These are phyloP conservation scores for Auricularia sp. DNA, from an alignment of 768 basidiomycete genomes.

Conservation along the genomic window DNA sequence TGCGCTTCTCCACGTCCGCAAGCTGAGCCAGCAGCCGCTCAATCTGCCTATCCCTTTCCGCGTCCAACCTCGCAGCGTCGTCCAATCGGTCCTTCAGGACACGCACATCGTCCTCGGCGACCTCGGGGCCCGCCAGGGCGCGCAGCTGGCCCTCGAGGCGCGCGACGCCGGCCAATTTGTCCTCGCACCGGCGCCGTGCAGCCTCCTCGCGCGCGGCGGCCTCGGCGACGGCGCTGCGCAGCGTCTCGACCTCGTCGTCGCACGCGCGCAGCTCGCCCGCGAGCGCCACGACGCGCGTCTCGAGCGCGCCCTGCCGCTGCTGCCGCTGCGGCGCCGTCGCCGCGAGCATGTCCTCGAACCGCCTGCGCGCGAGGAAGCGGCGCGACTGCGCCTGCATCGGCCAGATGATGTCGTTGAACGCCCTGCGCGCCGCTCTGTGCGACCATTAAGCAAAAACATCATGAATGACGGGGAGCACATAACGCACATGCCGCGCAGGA, in stretches of 20 bases:
- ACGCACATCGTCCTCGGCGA: background rate
- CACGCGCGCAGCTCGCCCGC: background rate
- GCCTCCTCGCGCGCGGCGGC: background rate
- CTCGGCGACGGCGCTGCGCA: background rate
- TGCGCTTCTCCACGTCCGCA: background rate
- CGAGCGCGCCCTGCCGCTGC: background rate
- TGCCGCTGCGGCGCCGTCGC: background rate
- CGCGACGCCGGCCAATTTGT: background rate
- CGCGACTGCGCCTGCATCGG: background rate
- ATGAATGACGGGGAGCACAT: background rate
- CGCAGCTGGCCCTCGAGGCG: background rate
- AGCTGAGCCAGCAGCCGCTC: background rate
- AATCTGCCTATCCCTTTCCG: background rate
- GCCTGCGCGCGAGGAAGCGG: background rate
- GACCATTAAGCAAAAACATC: background rate
- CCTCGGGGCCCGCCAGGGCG: background rate
- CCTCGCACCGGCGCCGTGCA: background rate
- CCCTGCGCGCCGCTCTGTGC: background rate
- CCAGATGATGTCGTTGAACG: constrained; percentile 1
- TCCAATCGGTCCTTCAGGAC: background rate
- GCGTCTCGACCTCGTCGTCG: background rate
- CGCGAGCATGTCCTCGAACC: background rate
- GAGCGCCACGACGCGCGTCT: background rate
- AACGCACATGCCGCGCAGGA: background rate
- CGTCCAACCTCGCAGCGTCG: background rate